A percentile compares a stretch with the other conserved stretches of the same genome.
Evolutionary conservation across 352 stramenopile genomes (phyloP).

Genomic region (Pythium grandisporangium): DNA sequence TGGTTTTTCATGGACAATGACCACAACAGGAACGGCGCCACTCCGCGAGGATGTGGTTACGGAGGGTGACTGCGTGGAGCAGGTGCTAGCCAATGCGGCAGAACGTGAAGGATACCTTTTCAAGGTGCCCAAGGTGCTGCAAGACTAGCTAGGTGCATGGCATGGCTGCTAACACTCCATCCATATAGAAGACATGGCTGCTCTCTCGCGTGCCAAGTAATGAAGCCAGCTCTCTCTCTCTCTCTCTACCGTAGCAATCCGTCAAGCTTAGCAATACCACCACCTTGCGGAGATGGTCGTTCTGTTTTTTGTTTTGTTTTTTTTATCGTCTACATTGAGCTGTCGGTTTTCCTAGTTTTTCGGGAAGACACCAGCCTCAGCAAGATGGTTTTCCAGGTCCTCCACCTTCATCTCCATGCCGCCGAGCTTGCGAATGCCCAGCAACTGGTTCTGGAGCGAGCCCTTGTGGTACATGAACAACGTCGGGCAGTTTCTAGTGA

Average conservation of each 20-base stretch:
- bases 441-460: constrained; percentile 81
- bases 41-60: constrained; percentile 69
- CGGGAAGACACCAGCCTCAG: constrained; percentile 67
- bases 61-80: constrained; percentile 59
- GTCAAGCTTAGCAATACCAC: too few species aligned
- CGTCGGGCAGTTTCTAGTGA: constrained; percentile 82
- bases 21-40: constrained; percentile 23
- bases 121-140: constrained; percentile 80
- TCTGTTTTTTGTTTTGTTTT: neutral
- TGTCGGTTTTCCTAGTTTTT: constrained; percentile 5
- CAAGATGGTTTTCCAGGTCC: constrained; percentile 86
- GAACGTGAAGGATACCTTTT: constrained; percentile 79
- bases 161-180: too few species aligned
- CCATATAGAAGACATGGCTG: too few species aligned
- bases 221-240: too few species aligned
- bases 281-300: too few species aligned
- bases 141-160: too few species aligned
- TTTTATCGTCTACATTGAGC: too few species aligned
- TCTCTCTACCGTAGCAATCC: too few species aligned
- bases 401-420: constrained; percentile 83
- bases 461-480: constrained; percentile 92
- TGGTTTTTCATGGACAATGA: too few species aligned
- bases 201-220: too few species aligned
- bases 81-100: constrained; percentile 67
- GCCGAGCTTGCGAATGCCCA: constrained; percentile 83